These are phyloP conservation scores for Sporothrix luriei DNA, from an alignment of 2,329 filamentous ascomycete species.

Conservation along the genomic window DNA sequence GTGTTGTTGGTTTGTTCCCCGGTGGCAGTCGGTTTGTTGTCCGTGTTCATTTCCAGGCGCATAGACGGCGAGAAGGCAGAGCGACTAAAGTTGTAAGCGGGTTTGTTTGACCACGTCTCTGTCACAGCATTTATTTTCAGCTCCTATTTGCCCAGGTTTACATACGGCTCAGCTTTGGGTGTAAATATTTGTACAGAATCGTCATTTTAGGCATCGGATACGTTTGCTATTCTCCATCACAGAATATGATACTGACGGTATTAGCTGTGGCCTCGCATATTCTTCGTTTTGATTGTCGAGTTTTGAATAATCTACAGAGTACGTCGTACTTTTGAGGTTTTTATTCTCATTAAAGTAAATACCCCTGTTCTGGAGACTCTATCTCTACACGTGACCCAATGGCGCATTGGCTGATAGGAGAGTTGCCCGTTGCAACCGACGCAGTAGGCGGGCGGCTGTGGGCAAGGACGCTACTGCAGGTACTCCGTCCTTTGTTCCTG, in stretches of 20 bases:
- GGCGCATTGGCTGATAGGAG: neutral
- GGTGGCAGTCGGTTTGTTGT: neutral
- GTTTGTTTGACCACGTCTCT: no score
- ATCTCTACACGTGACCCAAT: neutral
- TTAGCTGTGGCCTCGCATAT: no score
- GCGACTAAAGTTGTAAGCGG: neutral
- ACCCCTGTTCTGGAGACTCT: neutral
- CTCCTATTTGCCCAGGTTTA: no score
- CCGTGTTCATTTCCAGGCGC: neutral
- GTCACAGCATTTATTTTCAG: neutral
- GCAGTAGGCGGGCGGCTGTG: no score
- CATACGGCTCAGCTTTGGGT: no score
- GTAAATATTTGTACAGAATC: no score
- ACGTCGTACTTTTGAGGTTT: no score
- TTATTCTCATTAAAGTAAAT: neutral
- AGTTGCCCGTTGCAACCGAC: no score
- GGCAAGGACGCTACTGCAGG: constrained; percentile 14
- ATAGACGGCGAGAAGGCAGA: neutral
- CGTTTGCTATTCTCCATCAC: no score
- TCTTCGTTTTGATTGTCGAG: no score
- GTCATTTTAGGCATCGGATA: no score
- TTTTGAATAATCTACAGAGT: neutral
- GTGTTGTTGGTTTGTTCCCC: neutral
- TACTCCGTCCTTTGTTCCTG: constrained; percentile 1
- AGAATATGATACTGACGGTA: no score